These are phyloP conservation scores for Pyrrhoderma lamaoense DNA, from an alignment of 1,284 basidiomycete species.

Conservation along the genomic window DNA sequence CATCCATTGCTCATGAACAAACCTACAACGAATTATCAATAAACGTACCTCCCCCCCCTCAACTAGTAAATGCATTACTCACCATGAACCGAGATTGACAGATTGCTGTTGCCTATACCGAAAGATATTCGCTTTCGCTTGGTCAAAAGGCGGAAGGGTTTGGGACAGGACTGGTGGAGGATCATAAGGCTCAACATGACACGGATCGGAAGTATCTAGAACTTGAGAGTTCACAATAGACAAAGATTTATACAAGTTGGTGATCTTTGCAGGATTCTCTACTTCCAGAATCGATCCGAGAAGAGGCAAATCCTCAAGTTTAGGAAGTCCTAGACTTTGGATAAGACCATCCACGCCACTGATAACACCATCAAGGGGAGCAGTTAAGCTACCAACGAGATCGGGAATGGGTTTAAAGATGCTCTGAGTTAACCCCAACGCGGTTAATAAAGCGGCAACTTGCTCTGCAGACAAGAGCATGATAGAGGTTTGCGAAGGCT, in stretches of 20 bases:
- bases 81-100: slow-evolving; percentile 65
- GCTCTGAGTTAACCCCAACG: slow-evolving; percentile 31
- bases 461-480: slow-evolving; percentile 24
- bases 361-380: slow-evolving; percentile 16
- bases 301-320: slow-evolving; percentile 9
- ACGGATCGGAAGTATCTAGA: slow-evolving; percentile 19
- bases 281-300: slow-evolving; percentile 11
- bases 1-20: slow-evolving; percentile 78
- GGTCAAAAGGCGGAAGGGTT: slow-evolving; percentile 43
- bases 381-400: slow-evolving; percentile 12
- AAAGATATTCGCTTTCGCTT: slow-evolving; percentile 40
- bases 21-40: slow-evolving; percentile 36
- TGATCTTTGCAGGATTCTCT: slow-evolving; percentile 4
- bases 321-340: slow-evolving; percentile 9
- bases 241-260: slow-evolving; percentile 4
- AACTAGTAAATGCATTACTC: too few relatives aligned
- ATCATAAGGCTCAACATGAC: slow-evolving; percentile 33
- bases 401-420: slow-evolving; percentile 32
- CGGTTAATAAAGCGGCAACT: slow-evolving; percentile 28
- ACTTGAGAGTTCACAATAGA: not conserved
- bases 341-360: slow-evolving; percentile 11
- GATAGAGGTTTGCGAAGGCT: not conserved
- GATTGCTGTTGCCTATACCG: slow-evolving; percentile 59
- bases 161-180: slow-evolving; percentile 30
- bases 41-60: too few relatives aligned